Conservation (phyloP, 352 stramenopile species). For the Phytophthora vignae region DNA sequence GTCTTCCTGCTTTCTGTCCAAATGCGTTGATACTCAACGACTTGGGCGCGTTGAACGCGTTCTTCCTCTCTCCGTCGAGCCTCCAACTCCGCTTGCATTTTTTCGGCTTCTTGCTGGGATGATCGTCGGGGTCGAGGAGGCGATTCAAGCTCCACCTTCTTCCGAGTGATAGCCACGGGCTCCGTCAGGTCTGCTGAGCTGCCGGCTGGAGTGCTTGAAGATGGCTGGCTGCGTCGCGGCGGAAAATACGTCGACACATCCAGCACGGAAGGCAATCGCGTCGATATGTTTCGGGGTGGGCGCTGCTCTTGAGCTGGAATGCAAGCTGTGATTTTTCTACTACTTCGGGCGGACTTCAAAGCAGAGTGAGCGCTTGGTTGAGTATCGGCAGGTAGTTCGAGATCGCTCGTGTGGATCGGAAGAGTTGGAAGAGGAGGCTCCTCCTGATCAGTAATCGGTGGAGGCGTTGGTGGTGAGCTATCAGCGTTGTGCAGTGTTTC, state of each 20-base stretch:
- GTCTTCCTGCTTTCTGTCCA: slow-evolving; percentile 28
- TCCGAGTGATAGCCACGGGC: slow-evolving; percentile 26
- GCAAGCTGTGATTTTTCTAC: neutral
- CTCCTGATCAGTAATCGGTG: neutral
- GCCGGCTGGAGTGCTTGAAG: neutral
- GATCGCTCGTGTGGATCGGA: neutral
- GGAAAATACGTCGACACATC: slow-evolving; percentile 34
- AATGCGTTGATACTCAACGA: slow-evolving; percentile 28
- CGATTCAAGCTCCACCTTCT: slow-evolving; percentile 32
- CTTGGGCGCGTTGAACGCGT: slow-evolving; percentile 17
- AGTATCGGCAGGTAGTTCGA: neutral
- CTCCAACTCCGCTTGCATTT: slow-evolving; percentile 1
- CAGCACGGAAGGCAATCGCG: slow-evolving; percentile 30
- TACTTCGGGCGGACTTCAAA: neutral
- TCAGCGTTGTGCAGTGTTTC: slow-evolving; percentile 1
- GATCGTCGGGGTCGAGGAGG: slow-evolving; percentile 11
- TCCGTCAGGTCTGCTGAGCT: neutral
- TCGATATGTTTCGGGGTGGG: slow-evolving; percentile 10
- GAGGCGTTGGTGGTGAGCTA: neutral
- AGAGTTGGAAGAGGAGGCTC: neutral
- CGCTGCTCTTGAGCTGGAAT: neutral
- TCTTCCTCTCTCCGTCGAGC: slow-evolving; percentile 25
- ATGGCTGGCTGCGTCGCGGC: neutral
- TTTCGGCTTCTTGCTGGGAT: slow-evolving; percentile 15
- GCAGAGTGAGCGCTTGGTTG: slow-evolving; percentile 1